A percentile compares a stretch with the other conserved stretches of the same genome.
Conservation (phyloP, 495 filamentous ascomycete species). For the Aspergillus nanangensis region DNA sequence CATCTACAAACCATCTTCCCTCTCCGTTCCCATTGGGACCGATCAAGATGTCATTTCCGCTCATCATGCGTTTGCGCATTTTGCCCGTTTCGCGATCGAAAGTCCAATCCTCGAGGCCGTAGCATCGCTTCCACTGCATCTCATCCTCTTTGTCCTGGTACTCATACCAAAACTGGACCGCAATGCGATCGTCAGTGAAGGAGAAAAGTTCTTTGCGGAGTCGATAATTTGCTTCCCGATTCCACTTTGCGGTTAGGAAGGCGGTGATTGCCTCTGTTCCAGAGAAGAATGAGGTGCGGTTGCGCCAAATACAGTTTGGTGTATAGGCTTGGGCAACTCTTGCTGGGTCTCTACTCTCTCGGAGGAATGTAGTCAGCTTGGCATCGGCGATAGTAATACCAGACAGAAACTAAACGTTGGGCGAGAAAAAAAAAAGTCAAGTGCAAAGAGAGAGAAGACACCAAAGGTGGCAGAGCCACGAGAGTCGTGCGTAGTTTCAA, state of each 20-base stretch:
- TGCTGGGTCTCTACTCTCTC: constrained; percentile 55
- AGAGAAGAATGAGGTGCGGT: constrained; percentile 65
- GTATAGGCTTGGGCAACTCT: constrained; percentile 72
- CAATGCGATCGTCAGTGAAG: constrained; percentile 52
- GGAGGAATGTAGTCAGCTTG: constrained; percentile 12
- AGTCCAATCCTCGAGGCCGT: constrained; percentile 91
- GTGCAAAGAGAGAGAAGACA: too few species aligned
- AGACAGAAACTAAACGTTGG: background rate
- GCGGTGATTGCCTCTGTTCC: constrained; percentile 65
- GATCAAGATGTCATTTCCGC: constrained; percentile 80
- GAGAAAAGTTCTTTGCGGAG: constrained; percentile 88
- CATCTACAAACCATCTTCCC: constrained; percentile 60
- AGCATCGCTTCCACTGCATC: constrained; percentile 83
- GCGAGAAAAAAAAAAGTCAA: too few species aligned
- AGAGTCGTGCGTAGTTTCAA: background rate
- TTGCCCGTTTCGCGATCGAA: constrained; percentile 65
- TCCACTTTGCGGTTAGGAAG: constrained; percentile 78
- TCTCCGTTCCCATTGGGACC: constrained; percentile 37
- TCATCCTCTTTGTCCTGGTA: constrained; percentile 63
- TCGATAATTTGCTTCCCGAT: constrained; percentile 64
- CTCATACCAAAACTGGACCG: constrained; percentile 93
- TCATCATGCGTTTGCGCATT: constrained; percentile 90
- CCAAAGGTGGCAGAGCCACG: constrained; percentile 7
- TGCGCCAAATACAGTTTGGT: constrained; percentile 75
- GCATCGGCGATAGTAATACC: background rate